These are phyloP conservation scores for Microcera coccophila DNA, from an alignment of 2,329 filamentous ascomycete genomes.

Conservation along the genomic window DNA sequence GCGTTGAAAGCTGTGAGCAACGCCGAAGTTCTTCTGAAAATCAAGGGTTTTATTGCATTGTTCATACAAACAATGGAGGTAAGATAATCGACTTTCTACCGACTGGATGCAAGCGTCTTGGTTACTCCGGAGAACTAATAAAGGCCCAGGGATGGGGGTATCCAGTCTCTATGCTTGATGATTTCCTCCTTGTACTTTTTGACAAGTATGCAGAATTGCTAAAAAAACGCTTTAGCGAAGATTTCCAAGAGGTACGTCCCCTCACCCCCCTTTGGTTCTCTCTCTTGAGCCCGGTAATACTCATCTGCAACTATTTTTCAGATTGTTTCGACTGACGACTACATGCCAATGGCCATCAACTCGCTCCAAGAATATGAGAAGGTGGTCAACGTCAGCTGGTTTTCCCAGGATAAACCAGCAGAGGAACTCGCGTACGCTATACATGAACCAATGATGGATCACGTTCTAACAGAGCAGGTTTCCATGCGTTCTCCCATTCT, in stretches of 20 bases:
- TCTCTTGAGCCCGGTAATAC: no score
- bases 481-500: slow-evolving; percentile 93
- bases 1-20: slow-evolving; percentile 77
- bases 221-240: slow-evolving; percentile 86
- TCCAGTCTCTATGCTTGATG: slow-evolving; percentile 74
- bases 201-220: slow-evolving; percentile 90
- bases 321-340: slow-evolving; percentile 88
- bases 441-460: background rate
- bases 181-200: slow-evolving; percentile 82
- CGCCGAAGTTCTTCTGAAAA: slow-evolving; percentile 85
- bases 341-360: slow-evolving; percentile 99
- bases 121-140: slow-evolving; percentile 73
- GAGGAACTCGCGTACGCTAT: slow-evolving; percentile 69
- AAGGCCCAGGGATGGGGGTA: slow-evolving; percentile 87
- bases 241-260: slow-evolving; percentile 77
- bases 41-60: slow-evolving; percentile 86
- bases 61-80: slow-evolving; percentile 99
- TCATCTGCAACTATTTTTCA: slow-evolving; percentile 28
- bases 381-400: slow-evolving; percentile 95
- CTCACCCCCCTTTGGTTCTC: background rate
- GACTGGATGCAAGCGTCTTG: slow-evolving; percentile 57
- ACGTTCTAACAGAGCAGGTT: slow-evolving; percentile 52
- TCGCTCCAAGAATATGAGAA: slow-evolving; percentile 89
- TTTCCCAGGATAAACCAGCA: slow-evolving; percentile 72
- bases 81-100: slow-evolving; percentile 57